These are phyloP conservation scores for Zhuliangozyma blackwelliae DNA, from an alignment of 1,139 yeast genomes.

Conservation along the genomic window DNA sequence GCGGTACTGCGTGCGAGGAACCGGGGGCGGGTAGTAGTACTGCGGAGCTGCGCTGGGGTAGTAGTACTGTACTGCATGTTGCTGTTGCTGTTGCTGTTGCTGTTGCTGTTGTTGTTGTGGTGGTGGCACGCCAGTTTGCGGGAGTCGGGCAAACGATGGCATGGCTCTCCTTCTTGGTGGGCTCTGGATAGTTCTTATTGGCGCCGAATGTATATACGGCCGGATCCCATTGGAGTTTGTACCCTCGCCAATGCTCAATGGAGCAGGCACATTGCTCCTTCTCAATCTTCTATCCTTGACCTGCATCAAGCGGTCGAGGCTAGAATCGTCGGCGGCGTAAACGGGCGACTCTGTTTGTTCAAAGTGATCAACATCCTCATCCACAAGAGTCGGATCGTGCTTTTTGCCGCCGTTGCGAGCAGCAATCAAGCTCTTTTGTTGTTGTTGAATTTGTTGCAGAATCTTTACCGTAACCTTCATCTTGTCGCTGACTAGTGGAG, in stretches of 20 bases:
- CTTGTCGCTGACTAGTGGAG: slow-evolving; percentile 41
- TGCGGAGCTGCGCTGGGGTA: slow-evolving; percentile 3
- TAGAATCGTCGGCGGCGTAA: slow-evolving; percentile 11
- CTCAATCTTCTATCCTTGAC: slow-evolving; percentile 31
- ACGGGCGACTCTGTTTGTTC: slow-evolving; percentile 6
- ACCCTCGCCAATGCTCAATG: slow-evolving; percentile 24
- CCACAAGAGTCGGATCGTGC: neutral
- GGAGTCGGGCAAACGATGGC: neutral
- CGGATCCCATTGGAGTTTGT: neutral
- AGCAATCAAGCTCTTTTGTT: slow-evolving; percentile 46
- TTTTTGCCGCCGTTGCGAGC: slow-evolving; percentile 21
- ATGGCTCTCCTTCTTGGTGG: too few relatives aligned
- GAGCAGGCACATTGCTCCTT: slow-evolving; percentile 44
- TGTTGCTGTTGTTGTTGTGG: slow-evolving; percentile 2
- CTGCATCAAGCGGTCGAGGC: slow-evolving; percentile 6
- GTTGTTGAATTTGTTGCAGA: slow-evolving; percentile 44
- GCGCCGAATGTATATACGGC: slow-evolving; percentile 40
- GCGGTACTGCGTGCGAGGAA: slow-evolving; percentile 5
- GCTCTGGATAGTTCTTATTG: slow-evolving; percentile 22
- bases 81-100: neutral
- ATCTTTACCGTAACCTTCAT: slow-evolving; percentile 45
- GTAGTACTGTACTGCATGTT: slow-evolving; percentile 2
- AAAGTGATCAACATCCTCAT: slow-evolving; percentile 6
- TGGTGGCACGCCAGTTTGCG: neutral
- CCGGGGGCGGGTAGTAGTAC: slow-evolving; percentile 5